A percentile compares a stretch with the other conserved stretches of the same genome.
These are phyloP conservation scores for Vitis hybrid DNA, from an alignment of 177 flowering plant genomes.

Conservation along the genomic window DNA sequence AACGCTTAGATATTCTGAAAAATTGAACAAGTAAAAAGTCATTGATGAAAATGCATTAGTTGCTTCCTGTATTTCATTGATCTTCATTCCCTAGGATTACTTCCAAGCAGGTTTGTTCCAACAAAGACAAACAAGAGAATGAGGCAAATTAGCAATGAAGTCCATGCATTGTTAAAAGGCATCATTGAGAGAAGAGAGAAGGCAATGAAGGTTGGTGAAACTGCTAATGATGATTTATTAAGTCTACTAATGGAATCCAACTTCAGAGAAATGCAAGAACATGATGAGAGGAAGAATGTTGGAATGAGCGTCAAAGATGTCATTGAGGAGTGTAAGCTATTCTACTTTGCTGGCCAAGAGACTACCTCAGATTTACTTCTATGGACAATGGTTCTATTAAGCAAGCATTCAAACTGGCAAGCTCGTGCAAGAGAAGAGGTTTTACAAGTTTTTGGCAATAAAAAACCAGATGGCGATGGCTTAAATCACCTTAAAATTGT, in stretches of 20 bases:
- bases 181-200: conserved; percentile 20
- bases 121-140: conserved; percentile 21
- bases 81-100: too few species aligned
- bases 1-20: too few species aligned
- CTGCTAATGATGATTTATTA: conserved; percentile 23
- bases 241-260: conserved; percentile 32
- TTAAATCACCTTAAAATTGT: conserved; percentile 33
- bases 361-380: conserved; percentile 30
- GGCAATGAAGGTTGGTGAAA: conserved; percentile 21
- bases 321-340: conserved; percentile 39
- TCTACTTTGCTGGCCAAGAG: conserved; percentile 43
- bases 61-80: too few species aligned
- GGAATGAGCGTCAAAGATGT: conserved; percentile 37
- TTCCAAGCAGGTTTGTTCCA: conserved; percentile 14
- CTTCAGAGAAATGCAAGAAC: conserved; percentile 14
- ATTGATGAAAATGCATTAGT: too few species aligned
- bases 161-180: neutral
- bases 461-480: conserved; percentile 21
- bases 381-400: conserved; percentile 36
- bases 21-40: too few species aligned
- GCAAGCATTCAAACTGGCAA: conserved; percentile 31
- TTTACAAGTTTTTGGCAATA: conserved; percentile 24
- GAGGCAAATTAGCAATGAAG: conserved; percentile 9
- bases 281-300: conserved; percentile 8
- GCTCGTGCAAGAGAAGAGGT: conserved; percentile 37